A percentile compares a stretch with the other conserved stretches of the same genome.
These are phyloP conservation scores for Leccinellum luteum DNA, from an alignment of 768 basidiomycete genomes.

Conservation along the genomic window DNA sequence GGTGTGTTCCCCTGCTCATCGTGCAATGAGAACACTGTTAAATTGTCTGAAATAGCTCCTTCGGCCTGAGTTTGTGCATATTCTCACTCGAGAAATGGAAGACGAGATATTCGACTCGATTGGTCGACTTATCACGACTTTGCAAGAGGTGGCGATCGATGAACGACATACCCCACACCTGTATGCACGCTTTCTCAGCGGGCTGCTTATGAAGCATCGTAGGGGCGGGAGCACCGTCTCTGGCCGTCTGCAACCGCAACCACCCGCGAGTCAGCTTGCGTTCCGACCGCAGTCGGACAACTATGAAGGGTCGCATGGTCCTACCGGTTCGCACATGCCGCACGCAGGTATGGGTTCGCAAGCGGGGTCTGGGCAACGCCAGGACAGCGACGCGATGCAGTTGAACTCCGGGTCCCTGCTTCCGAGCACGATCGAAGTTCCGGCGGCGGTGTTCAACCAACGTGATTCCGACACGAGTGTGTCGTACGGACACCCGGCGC, in stretches of 20 bases:
- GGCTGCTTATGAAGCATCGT: conserved; percentile 68
- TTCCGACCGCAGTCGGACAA: conserved; percentile 10
- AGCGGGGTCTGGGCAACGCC: conserved; percentile 12
- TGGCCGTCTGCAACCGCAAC: conserved; percentile 51
- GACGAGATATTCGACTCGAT: conserved; percentile 72
- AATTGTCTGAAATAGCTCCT: conserved; percentile 47
- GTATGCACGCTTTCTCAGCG: conserved; percentile 75
- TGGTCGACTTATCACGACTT: conserved; percentile 65
- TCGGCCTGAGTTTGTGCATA: conserved; percentile 67
- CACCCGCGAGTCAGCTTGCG: conserved; percentile 40
- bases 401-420: conserved; percentile 18
- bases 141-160: conserved; percentile 76
- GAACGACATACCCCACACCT: conserved; percentile 78
- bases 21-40: background rate
- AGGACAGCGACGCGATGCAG: conserved; percentile 32
- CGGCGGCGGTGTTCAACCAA: background rate
- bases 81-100: conserved; percentile 57
- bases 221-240: conserved; percentile 57
- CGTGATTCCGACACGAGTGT: conserved; percentile 39
- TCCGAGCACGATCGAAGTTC: background rate
- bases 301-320: conserved; percentile 28
- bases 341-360: conserved; percentile 17
- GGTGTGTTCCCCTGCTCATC: conserved; percentile 35
- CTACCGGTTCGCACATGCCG: conserved; percentile 26
- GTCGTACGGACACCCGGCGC: conserved; percentile 34